phyloP scores from a whole-genome alignment of 2,329 filamentous ascomycete species.

The Fusarium palustre region DNA sequence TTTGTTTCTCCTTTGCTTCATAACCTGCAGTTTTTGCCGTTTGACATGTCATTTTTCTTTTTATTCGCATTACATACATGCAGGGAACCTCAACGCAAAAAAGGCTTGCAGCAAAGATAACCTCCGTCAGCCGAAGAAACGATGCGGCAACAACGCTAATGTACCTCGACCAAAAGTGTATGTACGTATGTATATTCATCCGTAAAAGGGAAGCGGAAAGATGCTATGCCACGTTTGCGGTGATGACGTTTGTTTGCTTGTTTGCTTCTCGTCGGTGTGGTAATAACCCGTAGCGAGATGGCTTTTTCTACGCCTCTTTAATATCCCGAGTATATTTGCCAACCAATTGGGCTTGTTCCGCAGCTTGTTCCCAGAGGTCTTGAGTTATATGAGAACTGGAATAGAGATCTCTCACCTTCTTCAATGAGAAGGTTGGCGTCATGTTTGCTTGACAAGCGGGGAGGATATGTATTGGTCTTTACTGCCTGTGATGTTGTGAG shows the following conservation, averaged over 20 bases:
- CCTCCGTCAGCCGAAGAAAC: constrained; percentile 20
- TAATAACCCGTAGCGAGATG: constrained; percentile 2
- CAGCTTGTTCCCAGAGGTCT: neutral
- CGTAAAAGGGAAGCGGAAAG: neutral
- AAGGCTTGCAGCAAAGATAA: constrained; percentile 28
- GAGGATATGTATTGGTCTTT: neutral
- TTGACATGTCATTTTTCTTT: constrained; percentile 31
- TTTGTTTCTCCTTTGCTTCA: constrained; percentile 8
- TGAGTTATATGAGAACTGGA: neutral
- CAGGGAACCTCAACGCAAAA: constrained; percentile 17
- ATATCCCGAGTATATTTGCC: neutral
- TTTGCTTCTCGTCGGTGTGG: constrained; percentile 1
- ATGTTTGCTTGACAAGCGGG: neutral
- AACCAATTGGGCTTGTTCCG: constrained; percentile 7
- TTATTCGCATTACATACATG: constrained; percentile 4
- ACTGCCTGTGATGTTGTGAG: neutral
- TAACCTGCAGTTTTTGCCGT: constrained; percentile 10
- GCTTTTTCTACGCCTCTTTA: constrained; percentile 11
- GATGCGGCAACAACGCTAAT: constrained; percentile 43
- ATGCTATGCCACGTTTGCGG: neutral
- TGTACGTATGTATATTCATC: neutral
- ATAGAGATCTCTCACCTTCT: constrained; percentile 10
- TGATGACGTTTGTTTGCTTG: neutral
- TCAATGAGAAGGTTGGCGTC: neutral
- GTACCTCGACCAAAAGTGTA: neutral